These are phyloP conservation scores for Hirschioporus abietinus DNA, from an alignment of 768 basidiomycete species.

Conservation along the genomic window DNA sequence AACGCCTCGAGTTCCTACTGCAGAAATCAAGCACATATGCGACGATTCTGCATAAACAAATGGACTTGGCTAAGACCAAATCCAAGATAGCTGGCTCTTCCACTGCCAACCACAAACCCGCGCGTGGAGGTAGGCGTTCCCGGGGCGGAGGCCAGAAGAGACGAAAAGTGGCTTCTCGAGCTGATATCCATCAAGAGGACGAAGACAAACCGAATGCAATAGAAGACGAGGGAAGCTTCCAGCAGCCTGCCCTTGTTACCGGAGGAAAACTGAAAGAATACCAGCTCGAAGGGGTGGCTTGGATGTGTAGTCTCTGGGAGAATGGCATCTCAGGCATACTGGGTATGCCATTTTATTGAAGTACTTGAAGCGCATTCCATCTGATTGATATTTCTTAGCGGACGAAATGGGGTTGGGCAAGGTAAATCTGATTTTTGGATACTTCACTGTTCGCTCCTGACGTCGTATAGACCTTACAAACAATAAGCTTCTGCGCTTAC, in stretches of 20 bases:
- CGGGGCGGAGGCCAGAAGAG: conserved; percentile 7
- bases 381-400: conserved; percentile 40
- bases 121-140: conserved; percentile 17
- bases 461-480: conserved; percentile 76
- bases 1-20: conserved; percentile 59
- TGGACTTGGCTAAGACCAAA: conserved; percentile 52
- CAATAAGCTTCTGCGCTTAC: conserved; percentile 90
- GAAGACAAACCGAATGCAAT: conserved; percentile 12
- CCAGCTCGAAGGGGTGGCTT: conserved; percentile 90
- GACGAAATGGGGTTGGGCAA: conserved; percentile 96
- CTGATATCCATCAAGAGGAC: conserved; percentile 16
- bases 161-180: conserved; percentile 1
- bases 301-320: conserved; percentile 87
- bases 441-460: conserved; percentile 10
- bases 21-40: conserved; percentile 77
- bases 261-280: conserved; percentile 85
- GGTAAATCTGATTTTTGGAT: conserved; percentile 29
- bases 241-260: conserved; percentile 76
- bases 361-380: background rate
- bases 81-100: conserved; percentile 11
- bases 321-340: conserved; percentile 81
- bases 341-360: conserved; percentile 36
- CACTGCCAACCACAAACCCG: conserved; percentile 21
- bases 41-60: conserved; percentile 60
- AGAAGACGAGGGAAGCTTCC: conserved; percentile 35